A percentile compares a stretch with the other conserved stretches of the same genome.
Evolutionary conservation across 1,139 yeast genomes (phyloP).

Genomic region (Yamadazyma taylorii): DNA sequence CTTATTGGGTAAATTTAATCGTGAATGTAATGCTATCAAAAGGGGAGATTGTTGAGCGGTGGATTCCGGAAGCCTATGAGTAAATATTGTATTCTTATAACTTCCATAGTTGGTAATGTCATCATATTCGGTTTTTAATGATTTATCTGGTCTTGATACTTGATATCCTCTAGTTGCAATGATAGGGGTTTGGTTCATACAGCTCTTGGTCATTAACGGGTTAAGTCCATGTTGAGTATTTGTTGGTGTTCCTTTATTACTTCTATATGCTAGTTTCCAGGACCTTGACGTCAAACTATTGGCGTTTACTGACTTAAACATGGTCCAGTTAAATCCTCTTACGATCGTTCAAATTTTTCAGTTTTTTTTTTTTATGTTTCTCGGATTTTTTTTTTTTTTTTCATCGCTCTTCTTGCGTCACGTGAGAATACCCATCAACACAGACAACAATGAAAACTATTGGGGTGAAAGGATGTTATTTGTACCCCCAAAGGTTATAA

Average conservation of each 20-base stretch:
- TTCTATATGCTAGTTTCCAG: too few relatives aligned
- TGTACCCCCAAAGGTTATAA: too few relatives aligned
- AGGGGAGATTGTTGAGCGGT: conserved; percentile 64
- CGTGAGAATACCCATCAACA: too few relatives aligned
- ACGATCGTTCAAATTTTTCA: too few relatives aligned
- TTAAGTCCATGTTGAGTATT: not conserved
- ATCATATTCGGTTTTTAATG: conserved; percentile 32
- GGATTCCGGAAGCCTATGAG: conserved; percentile 50
- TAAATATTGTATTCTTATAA: conserved; percentile 42
- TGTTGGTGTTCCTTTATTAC: too few relatives aligned
- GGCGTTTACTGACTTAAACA: not conserved
- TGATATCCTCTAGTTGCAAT: conserved; percentile 15
- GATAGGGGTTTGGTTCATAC: not conserved
- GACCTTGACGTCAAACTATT: too few relatives aligned
- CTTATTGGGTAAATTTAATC: conserved; percentile 60
- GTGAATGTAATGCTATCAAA: conserved; percentile 74
- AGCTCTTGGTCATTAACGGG: not conserved
- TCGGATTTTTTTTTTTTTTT: too few relatives aligned
- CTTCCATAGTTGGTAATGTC: conserved; percentile 40
- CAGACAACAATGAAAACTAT: too few relatives aligned
- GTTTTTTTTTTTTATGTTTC: not conserved
- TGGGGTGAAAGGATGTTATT: too few relatives aligned
- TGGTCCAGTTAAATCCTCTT: not conserved
- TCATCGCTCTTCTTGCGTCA: too few relatives aligned
- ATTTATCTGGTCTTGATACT: conserved; percentile 23